These are phyloP conservation scores for Arthrobotrys megalospora DNA, from an alignment of 2,329 filamentous ascomycete species.

Conservation along the genomic window DNA sequence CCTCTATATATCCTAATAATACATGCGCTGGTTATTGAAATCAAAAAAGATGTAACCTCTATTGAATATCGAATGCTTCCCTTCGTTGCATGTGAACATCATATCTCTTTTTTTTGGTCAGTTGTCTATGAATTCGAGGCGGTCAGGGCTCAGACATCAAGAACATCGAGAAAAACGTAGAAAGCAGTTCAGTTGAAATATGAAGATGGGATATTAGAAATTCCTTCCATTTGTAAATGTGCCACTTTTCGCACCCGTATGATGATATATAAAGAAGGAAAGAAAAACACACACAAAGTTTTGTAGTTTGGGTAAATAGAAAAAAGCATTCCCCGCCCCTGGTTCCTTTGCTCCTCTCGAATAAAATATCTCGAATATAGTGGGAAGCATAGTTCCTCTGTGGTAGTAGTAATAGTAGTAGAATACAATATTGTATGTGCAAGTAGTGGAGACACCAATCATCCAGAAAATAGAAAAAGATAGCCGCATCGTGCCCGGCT, in stretches of 20 bases:
- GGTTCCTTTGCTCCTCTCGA: slow-evolving; percentile 17
- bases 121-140: slow-evolving; percentile 21
- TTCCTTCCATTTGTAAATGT: slow-evolving; percentile 24
- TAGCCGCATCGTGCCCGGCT: slow-evolving; percentile 38
- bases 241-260: slow-evolving; percentile 10
- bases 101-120: not conserved
- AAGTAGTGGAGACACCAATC: slow-evolving; percentile 12
- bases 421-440: slow-evolving; percentile 50
- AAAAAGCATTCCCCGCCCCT: not conserved
- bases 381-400: slow-evolving; percentile 13
- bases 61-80: slow-evolving; percentile 9
- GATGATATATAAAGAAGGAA: slow-evolving; percentile 44
- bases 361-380: slow-evolving; percentile 28
- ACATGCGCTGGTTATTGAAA: slow-evolving; percentile 1
- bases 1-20: not conserved
- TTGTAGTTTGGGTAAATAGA: not conserved
- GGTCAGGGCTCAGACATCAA: not conserved
- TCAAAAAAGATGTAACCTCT: slow-evolving; percentile 3
- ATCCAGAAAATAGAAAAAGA: slow-evolving; percentile 9
- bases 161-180: not conserved
- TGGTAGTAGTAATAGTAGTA: slow-evolving; percentile 36
- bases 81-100: not conserved
- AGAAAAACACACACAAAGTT: slow-evolving; percentile 46
- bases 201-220: not conserved
- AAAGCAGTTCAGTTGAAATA: not conserved